Evolutionary conservation across 2,329 filamentous ascomycete species (phyloP).

Genomic region (Alternaria conjuncta): DNA sequence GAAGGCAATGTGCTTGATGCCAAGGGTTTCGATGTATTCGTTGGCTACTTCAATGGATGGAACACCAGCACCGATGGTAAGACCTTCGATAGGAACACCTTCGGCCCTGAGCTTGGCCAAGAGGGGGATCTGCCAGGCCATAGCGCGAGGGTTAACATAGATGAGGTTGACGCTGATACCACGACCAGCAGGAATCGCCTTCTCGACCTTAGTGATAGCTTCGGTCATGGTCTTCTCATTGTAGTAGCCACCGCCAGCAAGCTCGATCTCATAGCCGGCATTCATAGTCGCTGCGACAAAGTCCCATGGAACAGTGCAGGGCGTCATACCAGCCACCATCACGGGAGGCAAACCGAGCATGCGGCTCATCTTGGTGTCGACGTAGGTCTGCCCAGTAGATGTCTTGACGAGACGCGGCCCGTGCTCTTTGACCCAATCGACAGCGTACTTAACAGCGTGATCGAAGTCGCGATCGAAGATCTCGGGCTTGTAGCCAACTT

Average conservation of each 20-base stretch:
- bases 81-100: constrained; percentile 55
- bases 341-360: constrained; percentile 56
- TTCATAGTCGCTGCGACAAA: constrained; percentile 63
- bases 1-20: constrained; percentile 57
- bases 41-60: constrained; percentile 57
- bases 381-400: constrained; percentile 84
- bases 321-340: constrained; percentile 59
- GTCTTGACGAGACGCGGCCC: constrained; percentile 92
- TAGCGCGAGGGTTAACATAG: constrained; percentile 60
- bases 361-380: constrained; percentile 79
- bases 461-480: constrained; percentile 96
- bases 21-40: constrained; percentile 64
- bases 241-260: constrained; percentile 60
- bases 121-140: constrained; percentile 61
- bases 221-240: constrained; percentile 52
- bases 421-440: constrained; percentile 97
- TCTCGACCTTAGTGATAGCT: constrained; percentile 56
- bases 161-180: constrained; percentile 62
- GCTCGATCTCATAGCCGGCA: constrained; percentile 57
- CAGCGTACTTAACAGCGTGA: constrained; percentile 90
- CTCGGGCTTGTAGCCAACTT: constrained; percentile 97
- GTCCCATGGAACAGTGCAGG: constrained; percentile 55
- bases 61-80: constrained; percentile 58
- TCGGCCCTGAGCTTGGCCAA: constrained; percentile 56
- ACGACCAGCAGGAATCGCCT: constrained; percentile 54